Percentiles rank a stretch among this genome's conserved stretches.
phyloP scores from a whole-genome alignment of 2,329 filamentous ascomycete species.

The Orbilia ellipsospora region DNA sequence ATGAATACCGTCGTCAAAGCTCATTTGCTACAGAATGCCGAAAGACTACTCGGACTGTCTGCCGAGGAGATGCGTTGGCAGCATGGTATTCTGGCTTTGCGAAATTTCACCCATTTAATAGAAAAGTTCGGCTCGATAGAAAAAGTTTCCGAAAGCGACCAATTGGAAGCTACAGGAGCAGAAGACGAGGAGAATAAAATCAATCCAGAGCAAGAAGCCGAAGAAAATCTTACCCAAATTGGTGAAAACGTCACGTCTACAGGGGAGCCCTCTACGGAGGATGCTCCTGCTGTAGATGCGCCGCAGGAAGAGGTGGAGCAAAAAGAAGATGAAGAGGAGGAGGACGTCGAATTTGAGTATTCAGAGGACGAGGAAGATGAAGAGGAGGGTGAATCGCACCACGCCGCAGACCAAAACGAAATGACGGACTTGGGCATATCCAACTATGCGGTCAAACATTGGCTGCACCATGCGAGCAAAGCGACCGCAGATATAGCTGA shows the following conservation, averaged over 20 bases:
- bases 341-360: slow-evolving; percentile 17
- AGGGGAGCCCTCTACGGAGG: not conserved
- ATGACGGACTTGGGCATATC: slow-evolving; percentile 58
- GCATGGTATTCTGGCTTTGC: slow-evolving; percentile 63
- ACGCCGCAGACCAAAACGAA: slow-evolving; percentile 14
- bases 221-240: not conserved
- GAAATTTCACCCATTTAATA: slow-evolving; percentile 63
- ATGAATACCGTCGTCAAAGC: slow-evolving; percentile 62
- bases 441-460: slow-evolving; percentile 63
- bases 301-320: not conserved
- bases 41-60: slow-evolving; percentile 61
- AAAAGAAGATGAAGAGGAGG: not conserved
- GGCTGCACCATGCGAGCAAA: slow-evolving; percentile 64
- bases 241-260: not conserved
- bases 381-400: slow-evolving; percentile 59
- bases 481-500: slow-evolving; percentile 64
- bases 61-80: slow-evolving; percentile 63
- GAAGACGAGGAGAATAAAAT: not conserved
- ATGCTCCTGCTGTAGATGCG: not conserved
- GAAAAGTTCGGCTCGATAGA: slow-evolving; percentile 59
- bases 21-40: slow-evolving; percentile 63
- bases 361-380: slow-evolving; percentile 58
- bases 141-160: not conserved
- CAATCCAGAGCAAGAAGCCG: not conserved
- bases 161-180: not conserved